These are phyloP conservation scores for Ustilago hordei DNA, from an alignment of 1,284 basidiomycete species.

Conservation along the genomic window DNA sequence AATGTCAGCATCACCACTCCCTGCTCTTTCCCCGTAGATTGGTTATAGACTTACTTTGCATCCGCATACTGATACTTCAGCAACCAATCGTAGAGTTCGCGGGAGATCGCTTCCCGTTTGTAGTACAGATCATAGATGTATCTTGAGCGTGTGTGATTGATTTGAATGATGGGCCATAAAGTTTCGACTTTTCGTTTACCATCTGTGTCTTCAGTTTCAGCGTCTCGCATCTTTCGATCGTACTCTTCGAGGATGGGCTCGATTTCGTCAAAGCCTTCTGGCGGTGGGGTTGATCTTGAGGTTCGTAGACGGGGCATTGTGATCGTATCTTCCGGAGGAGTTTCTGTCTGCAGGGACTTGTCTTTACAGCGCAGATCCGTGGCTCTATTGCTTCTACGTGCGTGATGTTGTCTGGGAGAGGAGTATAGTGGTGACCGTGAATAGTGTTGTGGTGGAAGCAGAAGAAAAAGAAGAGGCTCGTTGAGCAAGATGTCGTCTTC, in stretches of 20 bases:
- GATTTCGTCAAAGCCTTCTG: conserved; percentile 97
- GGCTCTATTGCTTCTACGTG: no score
- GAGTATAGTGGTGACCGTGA: neutral
- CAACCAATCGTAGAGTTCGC: conserved; percentile 96
- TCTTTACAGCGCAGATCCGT: no score
- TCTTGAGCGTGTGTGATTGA: conserved; percentile 85
- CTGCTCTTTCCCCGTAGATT: neutral
- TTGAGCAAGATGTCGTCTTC: neutral
- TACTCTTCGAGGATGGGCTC: conserved; percentile 72
- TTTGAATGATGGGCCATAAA: conserved; percentile 99
- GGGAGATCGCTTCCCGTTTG: conserved; percentile 94
- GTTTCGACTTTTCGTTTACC: conserved; percentile 97
- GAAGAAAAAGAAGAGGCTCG: neutral
- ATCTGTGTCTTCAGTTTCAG: conserved; percentile 94
- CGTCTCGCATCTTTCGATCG: conserved; percentile 68
- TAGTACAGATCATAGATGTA: conserved; percentile 99
- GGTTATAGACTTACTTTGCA: conserved; percentile 78
- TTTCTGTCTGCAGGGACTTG: no score
- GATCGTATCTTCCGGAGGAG: neutral
- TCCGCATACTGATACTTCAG: conserved; percentile 98
- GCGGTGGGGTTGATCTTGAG: conserved; percentile 91
- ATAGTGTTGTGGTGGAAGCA: neutral
- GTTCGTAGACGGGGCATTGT: conserved; percentile 95
- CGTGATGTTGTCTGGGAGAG: no score
- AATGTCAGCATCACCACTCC: neutral